These are phyloP conservation scores for Epichloe sibirici DNA, from an alignment of 2,329 filamentous ascomycete genomes.

Conservation along the genomic window DNA sequence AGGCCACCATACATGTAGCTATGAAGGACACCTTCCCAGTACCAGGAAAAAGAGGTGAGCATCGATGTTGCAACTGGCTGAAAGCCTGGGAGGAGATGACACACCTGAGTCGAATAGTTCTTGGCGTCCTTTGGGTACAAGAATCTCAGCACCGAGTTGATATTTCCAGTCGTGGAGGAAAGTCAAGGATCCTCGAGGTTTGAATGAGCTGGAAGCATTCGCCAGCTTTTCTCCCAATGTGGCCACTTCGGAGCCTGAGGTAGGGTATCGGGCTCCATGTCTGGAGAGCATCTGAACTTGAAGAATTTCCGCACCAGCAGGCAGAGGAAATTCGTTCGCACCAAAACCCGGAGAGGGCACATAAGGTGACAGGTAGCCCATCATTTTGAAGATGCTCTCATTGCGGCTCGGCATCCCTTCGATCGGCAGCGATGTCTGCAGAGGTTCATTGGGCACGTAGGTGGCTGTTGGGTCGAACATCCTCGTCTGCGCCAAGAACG, in stretches of 20 bases:
- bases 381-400: constrained; percentile 56
- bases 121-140: constrained; percentile 60
- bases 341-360: constrained; percentile 62
- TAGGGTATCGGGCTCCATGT: constrained; percentile 64
- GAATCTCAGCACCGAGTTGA: constrained; percentile 55
- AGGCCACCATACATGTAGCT: constrained; percentile 61
- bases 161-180: constrained; percentile 62
- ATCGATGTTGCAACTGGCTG: background rate
- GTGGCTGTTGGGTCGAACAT: constrained; percentile 51
- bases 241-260: constrained; percentile 42
- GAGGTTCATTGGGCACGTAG: constrained; percentile 55
- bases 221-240: constrained; percentile 44
- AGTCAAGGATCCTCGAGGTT: constrained; percentile 43
- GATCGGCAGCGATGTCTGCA: constrained; percentile 61
- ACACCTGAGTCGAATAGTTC: constrained; percentile 55
- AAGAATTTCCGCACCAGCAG: constrained; percentile 52
- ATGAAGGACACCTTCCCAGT: constrained; percentile 44
- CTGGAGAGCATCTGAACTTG: constrained; percentile 62
- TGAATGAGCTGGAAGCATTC: constrained; percentile 38
- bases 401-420: constrained; percentile 42
- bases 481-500: constrained; percentile 61
- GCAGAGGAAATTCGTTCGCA: constrained; percentile 58
- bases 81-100: background rate
- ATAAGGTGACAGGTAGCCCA: constrained; percentile 58
- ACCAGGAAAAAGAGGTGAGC: background rate